phyloP scores from a whole-genome alignment of 2,329 filamentous ascomycete genomes.

The Cladophialophora yegresii region DNA sequence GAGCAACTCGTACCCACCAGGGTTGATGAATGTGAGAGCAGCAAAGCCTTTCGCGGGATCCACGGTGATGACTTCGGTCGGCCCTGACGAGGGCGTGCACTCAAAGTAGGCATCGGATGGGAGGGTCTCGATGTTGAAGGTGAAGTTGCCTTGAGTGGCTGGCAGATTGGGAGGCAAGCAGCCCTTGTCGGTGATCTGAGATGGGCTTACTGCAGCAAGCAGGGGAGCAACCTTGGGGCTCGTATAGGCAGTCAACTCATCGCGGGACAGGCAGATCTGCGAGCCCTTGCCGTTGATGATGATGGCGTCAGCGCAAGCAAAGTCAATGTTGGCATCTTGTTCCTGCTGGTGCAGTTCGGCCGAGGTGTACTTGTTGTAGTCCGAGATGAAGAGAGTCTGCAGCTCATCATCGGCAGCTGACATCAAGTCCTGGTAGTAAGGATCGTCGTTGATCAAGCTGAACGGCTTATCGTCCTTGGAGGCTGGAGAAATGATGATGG shows the following conservation, averaged over 20 bases:
- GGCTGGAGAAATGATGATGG: constrained; percentile 60
- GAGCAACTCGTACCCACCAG: constrained; percentile 41
- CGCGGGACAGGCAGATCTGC: constrained; percentile 54
- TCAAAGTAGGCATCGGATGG: constrained; percentile 50
- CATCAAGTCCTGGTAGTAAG: constrained; percentile 51
- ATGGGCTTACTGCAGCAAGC: constrained; percentile 32
- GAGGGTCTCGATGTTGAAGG: constrained; percentile 45
- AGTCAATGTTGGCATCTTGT: constrained; percentile 42
- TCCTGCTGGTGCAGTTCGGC: constrained; percentile 44
- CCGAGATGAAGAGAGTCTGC: constrained; percentile 56
- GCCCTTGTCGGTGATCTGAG: constrained; percentile 40
- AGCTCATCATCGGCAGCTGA: constrained; percentile 53
- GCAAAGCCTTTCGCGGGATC: constrained; percentile 41
- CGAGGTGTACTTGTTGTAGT: constrained; percentile 60
- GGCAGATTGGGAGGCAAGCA: constrained; percentile 42
- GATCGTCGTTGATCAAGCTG: constrained; percentile 50
- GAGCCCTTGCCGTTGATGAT: constrained; percentile 64
- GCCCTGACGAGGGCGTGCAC: constrained; percentile 30
- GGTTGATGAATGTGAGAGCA: constrained; percentile 46
- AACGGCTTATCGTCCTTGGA: constrained; percentile 52
- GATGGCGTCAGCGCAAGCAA: constrained; percentile 63
- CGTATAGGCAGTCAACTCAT: constrained; percentile 49
- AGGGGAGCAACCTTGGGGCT: constrained; percentile 40
- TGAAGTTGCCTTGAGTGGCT: constrained; percentile 42
- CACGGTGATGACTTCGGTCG: constrained; percentile 37